phyloP scores from a whole-genome alignment of 1,284 basidiomycete genomes.

The Trametes sp. region DNA sequence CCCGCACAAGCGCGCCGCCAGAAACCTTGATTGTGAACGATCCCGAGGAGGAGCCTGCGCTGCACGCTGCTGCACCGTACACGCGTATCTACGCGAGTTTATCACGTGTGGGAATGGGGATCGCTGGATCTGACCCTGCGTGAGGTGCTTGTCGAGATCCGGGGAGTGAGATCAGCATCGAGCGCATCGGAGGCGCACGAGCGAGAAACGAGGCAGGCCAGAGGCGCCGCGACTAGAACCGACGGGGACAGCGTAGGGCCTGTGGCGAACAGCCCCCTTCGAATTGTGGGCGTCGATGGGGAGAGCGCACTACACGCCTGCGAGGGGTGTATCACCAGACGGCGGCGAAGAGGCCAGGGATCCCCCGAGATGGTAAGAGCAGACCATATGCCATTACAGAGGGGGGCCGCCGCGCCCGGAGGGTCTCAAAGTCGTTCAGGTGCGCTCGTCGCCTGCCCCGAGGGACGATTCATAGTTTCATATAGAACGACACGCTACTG shows the following conservation, averaged over 20 bases:
- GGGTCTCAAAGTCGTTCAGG: constrained; percentile 4
- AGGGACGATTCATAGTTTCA: constrained; percentile 24
- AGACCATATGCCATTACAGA: constrained; percentile 6
- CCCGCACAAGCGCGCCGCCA: background rate
- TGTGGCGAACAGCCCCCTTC: constrained; percentile 11
- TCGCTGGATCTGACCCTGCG: constrained; percentile 1
- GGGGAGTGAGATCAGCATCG: constrained; percentile 21
- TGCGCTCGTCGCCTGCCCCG: constrained; percentile 3
- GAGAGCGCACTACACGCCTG: constrained; percentile 10
- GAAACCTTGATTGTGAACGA: constrained; percentile 22
- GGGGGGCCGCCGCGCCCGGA: constrained; percentile 12
- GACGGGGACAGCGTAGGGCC: constrained; percentile 9
- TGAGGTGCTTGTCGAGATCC: constrained; percentile 17
- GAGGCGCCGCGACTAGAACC: constrained; percentile 20
- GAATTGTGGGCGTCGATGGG: constrained; percentile 14
- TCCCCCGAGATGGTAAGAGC: constrained; percentile 10
- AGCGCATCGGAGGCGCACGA: constrained; percentile 10
- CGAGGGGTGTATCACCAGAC: constrained; percentile 17
- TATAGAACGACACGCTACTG: constrained; percentile 23
- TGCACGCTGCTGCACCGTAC: background rate
- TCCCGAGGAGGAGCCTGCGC: constrained; percentile 20
- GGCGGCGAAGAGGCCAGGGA: background rate
- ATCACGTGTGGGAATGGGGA: constrained; percentile 23
- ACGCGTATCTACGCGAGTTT: constrained; percentile 16
- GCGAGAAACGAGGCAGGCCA: constrained; percentile 8